phyloP scores from a whole-genome alignment of 2,329 filamentous ascomycete species.

The Xylariaceae sp. region DNA sequence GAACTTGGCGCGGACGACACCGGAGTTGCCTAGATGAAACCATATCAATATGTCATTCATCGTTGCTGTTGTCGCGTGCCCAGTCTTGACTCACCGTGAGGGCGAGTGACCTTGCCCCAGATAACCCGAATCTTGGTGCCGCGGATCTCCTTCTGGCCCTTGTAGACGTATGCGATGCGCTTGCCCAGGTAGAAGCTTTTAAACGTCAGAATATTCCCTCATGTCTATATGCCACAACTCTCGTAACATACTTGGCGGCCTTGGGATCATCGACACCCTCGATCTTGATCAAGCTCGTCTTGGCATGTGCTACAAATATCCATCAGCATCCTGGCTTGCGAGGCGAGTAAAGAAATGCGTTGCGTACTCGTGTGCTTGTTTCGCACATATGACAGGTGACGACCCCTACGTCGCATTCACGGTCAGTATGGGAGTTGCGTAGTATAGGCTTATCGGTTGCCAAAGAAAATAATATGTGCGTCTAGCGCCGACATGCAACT shows the following conservation, averaged over 20 bases:
- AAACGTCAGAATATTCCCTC: conserved; percentile 17
- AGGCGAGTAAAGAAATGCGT: background rate
- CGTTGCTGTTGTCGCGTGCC: background rate
- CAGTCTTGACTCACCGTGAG: conserved; percentile 60
- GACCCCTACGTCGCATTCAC: conserved; percentile 60
- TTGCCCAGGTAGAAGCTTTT: conserved; percentile 92
- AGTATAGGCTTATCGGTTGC: no score
- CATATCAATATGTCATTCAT: conserved; percentile 15
- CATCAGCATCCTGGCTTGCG: conserved; percentile 48
- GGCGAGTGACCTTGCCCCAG: conserved; percentile 96
- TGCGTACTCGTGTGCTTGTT: conserved; percentile 45
- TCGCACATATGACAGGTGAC: conserved; percentile 77
- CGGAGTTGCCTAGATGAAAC: conserved; percentile 74
- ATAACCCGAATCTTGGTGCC: conserved; percentile 98
- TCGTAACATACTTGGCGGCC: conserved; percentile 69
- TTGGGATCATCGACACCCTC: conserved; percentile 92
- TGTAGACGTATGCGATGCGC: conserved; percentile 98
- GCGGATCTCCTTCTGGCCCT: conserved; percentile 87
- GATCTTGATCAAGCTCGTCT: conserved; percentile 94
- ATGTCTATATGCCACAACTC: no score
- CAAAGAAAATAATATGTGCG: conserved; percentile 5
- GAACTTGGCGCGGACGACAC: conserved; percentile 97
- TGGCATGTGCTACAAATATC: conserved; percentile 84
- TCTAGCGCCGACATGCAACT: conserved; percentile 4
- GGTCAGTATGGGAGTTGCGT: conserved; percentile 21